Evolutionary conservation across 169 alveolate genomes (phyloP), one percentile per base, ranked within the genome.

Genomic region (Plasmodium fragile): DNA sequence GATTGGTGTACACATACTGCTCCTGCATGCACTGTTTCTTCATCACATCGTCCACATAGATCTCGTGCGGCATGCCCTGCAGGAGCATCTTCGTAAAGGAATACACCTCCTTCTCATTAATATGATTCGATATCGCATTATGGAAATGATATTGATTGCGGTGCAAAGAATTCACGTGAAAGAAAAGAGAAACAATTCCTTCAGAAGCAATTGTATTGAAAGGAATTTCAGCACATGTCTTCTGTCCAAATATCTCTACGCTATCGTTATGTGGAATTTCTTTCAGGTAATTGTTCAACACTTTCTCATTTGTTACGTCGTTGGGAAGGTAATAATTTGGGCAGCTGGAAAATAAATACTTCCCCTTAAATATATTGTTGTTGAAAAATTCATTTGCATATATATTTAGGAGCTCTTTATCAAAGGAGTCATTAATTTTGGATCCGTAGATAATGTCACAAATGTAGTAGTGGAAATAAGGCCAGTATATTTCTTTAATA

Each of bases 401-500:
- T 91, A 91, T 81, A 91, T 81, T 91, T 59, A 91, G 82, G 8
- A 91, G 79, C 30, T 79, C 53, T n/a, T 80, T 81, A 80, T 91
- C 94, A 77, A 69, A 81, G 30, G 32, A 70, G 41, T 91, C 94
- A 81, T 70, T 72, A 69, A 91, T 81, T 91, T 91, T 80, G 3
- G 94, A 91, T 1, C 94, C 94, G 71, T 91, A 91, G 49, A 91
- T 91, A 81, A 91, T 91, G 53, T 91, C 92, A 70, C 94, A 91
- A 69, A 91, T 81, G 45, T 91, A 91, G 65, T 70, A 91, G 82
- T 77, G 80, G 49, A 77, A 91, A 71, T 91, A 91, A 70, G 94
- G 94, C 94, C 94, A 91, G 49, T 91, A 72, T 2, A 91, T 91
- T 80, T 79, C 92, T 43, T 91, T 91, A 43, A 91, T 53, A 91